A percentile compares a stretch with the other conserved stretches of the same genome.
Evolutionary conservation across 2,329 filamentous ascomycete species (phyloP).

Genomic region (Shiraia sp.): DNA sequence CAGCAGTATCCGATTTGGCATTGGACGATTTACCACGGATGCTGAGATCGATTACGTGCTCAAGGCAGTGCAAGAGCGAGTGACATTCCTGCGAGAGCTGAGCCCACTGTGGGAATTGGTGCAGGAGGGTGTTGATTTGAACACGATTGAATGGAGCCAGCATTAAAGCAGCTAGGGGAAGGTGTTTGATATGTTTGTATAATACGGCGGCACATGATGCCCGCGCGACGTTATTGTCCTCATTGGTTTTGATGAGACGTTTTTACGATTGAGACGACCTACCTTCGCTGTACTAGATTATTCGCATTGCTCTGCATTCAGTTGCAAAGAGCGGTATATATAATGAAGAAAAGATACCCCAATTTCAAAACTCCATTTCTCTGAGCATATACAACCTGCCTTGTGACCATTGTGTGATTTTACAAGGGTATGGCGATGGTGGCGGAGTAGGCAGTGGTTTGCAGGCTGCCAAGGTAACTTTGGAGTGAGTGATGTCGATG

Average conservation of each 20-base stretch:
- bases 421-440: no score
- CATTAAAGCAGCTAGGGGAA: slow-evolving; percentile 62
- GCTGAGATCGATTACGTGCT: slow-evolving; percentile 96
- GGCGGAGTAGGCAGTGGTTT: neutral
- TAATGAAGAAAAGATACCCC: slow-evolving; percentile 5
- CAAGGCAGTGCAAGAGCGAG: slow-evolving; percentile 87
- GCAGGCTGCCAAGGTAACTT: slow-evolving; percentile 25
- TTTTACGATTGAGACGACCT: slow-evolving; percentile 20
- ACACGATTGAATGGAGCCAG: slow-evolving; percentile 98
- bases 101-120: slow-evolving; percentile 97
- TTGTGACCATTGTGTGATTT: no score
- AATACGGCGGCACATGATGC: slow-evolving; percentile 15
- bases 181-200: slow-evolving; percentile 25
- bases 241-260: slow-evolving; percentile 24
- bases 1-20: slow-evolving; percentile 96
- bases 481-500: slow-evolving; percentile 10
- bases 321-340: slow-evolving; percentile 9
- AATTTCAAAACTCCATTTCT: no score
- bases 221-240: neutral
- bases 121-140: slow-evolving; percentile 92
- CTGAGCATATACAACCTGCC: no score
- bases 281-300: slow-evolving; percentile 29
- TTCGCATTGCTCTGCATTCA: slow-evolving; percentile 11
- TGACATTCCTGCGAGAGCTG: slow-evolving; percentile 89
- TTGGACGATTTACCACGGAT: slow-evolving; percentile 95